Evolutionary conservation across 495 filamentous ascomycete species (phyloP), one percentile per base, ranked within the genome.

Genomic region (Tuber calosporum): DNA sequence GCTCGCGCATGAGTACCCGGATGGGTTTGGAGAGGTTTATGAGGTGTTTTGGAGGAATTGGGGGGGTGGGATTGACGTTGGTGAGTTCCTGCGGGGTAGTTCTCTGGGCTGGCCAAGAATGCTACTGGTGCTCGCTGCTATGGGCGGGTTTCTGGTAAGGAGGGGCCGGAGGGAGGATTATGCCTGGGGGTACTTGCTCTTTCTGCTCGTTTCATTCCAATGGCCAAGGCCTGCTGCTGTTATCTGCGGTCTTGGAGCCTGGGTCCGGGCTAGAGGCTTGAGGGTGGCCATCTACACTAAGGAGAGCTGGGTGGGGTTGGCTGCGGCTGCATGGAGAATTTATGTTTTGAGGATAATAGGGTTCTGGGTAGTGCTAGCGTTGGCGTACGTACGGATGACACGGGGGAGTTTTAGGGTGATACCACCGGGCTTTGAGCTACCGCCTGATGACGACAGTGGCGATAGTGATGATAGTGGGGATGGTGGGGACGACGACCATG

Each of bases 401-500:
- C 9, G 26, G 68, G 3, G 36, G 67, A 37, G 39, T n/a, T 5
- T 20, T 53, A 19, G n/a, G 36, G 1, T 19, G 72, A 30, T 30
- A 45, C 6, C 7, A 48, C 39, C n/a, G n/a, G 20, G 11, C 1
- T n/a, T 5, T 68, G 15, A 26, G 22, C 26, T 26, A 5, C 26
- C 53, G 9, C 11, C 53, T 62, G 48, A 39, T 1, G 72, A 41
- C 0, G 58, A 36, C 1, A 62, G n/a, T 4, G 58, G 7, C 3
- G 68, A 30, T 0, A 42, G 5, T 0, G 72, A 13, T 3, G 58
- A 42, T 8, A 40, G 19, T 8, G 58, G 22, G 0, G 67, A 30
- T 0, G 3, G 37, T 0, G 41, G 1, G 1, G 37, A 17, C 0
- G 74, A 38, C 0, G 66, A 39, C n/a, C n/a, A n/a, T 1, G 40